These are phyloP conservation scores for Fusarium sp. DNA, from an alignment of 2,329 filamentous ascomycete genomes.

Conservation along the genomic window DNA sequence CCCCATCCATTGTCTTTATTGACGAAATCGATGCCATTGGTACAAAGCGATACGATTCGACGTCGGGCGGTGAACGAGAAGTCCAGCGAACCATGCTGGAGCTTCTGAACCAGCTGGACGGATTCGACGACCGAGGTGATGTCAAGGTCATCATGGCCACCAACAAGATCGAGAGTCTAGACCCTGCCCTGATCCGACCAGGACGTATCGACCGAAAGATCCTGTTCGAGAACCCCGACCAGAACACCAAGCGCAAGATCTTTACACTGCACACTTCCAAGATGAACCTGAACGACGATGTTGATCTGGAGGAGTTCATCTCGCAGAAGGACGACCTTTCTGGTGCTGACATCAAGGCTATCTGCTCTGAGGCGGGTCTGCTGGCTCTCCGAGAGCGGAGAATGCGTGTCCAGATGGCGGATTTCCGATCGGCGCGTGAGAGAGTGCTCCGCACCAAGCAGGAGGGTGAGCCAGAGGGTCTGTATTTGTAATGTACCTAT, in stretches of 20 bases:
- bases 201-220: conserved; percentile 99
- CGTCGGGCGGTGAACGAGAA: conserved; percentile 95
- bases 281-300: conserved; percentile 95
- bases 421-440: conserved; percentile 93
- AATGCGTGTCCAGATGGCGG: conserved; percentile 99
- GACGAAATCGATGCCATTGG: conserved; percentile 99
- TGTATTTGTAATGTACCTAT: conserved; percentile 84
- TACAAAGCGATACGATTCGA: conserved; percentile 98
- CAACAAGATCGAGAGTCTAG: conserved; percentile 98
- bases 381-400: conserved; percentile 93
- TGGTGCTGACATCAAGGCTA: conserved; percentile 98
- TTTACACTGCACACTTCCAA: conserved; percentile 98
- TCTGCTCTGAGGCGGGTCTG: conserved; percentile 96
- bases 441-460: conserved; percentile 98
- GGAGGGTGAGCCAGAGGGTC: conserved; percentile 95
- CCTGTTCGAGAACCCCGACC: conserved; percentile 73
- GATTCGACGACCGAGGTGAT: conserved; percentile 97
- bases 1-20: conserved; percentile 97
- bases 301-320: conserved; percentile 99
- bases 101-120: conserved; percentile 96
- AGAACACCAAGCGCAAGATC: conserved; percentile 97
- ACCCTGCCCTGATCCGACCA: conserved; percentile 94
- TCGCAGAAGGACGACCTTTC: conserved; percentile 97
- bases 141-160: conserved; percentile 99
- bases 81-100: conserved; percentile 99